Evolutionary conservation across 1,139 yeast genomes (phyloP).

Genomic region (Entelexis paramagnoliae): DNA sequence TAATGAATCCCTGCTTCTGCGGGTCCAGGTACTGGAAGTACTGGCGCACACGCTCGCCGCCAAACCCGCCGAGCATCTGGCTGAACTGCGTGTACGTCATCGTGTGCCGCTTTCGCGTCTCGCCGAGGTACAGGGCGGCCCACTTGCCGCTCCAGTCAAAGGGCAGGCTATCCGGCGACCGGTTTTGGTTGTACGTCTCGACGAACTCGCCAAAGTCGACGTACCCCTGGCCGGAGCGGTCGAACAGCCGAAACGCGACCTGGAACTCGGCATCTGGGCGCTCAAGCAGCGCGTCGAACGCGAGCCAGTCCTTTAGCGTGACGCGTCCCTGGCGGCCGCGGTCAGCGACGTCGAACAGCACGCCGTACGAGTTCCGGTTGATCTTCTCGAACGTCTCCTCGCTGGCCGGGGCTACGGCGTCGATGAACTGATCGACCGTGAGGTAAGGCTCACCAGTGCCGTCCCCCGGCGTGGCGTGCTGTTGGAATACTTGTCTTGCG

Average conservation of each 20-base stretch:
- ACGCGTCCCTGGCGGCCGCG: constrained; percentile 30
- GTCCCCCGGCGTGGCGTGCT: constrained; percentile 11
- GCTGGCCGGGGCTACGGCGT: constrained; percentile 36
- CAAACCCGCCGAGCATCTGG: constrained; percentile 38
- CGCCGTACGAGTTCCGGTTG: constrained; percentile 37
- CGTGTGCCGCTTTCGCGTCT: constrained; percentile 32
- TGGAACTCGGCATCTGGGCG: constrained; percentile 42
- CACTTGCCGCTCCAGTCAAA: constrained; percentile 39
- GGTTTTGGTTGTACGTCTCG: constrained; percentile 32
- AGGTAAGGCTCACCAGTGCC: constrained; percentile 33
- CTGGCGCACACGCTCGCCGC: constrained; percentile 41
- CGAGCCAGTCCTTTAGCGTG: constrained; percentile 35
- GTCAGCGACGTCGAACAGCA: constrained; percentile 38
- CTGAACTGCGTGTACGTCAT: constrained; percentile 37
- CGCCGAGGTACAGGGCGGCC: constrained; percentile 37
- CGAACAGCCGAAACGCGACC: constrained; percentile 38
- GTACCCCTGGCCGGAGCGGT: constrained; percentile 33
- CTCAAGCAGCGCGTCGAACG: constrained; percentile 34
- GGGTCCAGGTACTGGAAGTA: constrained; percentile 36
- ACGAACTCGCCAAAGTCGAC: constrained; percentile 37
- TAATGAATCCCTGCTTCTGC: constrained; percentile 34
- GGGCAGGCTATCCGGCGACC: constrained; percentile 33
- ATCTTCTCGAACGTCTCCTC: constrained; percentile 37
- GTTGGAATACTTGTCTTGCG: constrained; percentile 7
- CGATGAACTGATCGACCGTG: constrained; percentile 38